phyloP scores from a whole-genome alignment of 768 basidiomycete species.

The Wakefieldia striispora region DNA sequence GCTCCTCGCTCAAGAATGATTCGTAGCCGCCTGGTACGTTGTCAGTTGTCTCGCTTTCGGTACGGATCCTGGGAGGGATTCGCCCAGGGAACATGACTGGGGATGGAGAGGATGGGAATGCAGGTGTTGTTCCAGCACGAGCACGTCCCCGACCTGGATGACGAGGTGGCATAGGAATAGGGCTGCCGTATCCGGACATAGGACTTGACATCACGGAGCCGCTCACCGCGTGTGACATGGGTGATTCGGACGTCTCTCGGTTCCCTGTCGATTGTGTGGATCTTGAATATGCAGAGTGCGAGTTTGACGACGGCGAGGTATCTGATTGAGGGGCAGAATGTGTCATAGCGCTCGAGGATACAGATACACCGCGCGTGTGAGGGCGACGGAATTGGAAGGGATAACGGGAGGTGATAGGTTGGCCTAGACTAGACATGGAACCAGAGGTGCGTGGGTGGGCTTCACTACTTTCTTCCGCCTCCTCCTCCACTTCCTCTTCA shows the following conservation, averaged over 20 bases:
- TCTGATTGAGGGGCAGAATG: slow-evolving; percentile 38
- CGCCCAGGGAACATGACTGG: slow-evolving; percentile 32
- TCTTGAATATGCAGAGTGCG: slow-evolving; percentile 39
- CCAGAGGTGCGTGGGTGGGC: slow-evolving; percentile 69
- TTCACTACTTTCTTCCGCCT: slow-evolving; percentile 39
- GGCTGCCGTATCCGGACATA: slow-evolving; percentile 32
- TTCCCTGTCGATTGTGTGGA: slow-evolving; percentile 65
- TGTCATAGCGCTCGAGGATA: slow-evolving; percentile 42
- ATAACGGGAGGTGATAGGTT: slow-evolving; percentile 67
- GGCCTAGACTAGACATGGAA: slow-evolving; percentile 84
- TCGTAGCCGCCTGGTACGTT: slow-evolving; percentile 29
- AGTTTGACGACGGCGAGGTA: slow-evolving; percentile 37
- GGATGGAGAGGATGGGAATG: slow-evolving; percentile 36
- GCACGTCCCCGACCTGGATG: slow-evolving; percentile 40
- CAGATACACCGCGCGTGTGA: slow-evolving; percentile 40
- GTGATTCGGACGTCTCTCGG: slow-evolving; percentile 54
- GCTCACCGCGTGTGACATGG: slow-evolving; percentile 42
- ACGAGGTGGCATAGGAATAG: slow-evolving; percentile 50
- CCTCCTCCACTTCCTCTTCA: slow-evolving; percentile 39
- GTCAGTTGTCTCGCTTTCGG: slow-evolving; percentile 30
- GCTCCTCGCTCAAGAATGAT: slow-evolving; percentile 29
- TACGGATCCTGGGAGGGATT: slow-evolving; percentile 23
- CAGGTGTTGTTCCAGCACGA: slow-evolving; percentile 40
- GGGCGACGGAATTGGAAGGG: slow-evolving; percentile 64
- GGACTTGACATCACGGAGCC: slow-evolving; percentile 38